Evolutionary conservation across 805 yeast genomes (phyloP), one percentile per base, ranked within the genome.

Genomic region (Myxozyma geophila): DNA sequence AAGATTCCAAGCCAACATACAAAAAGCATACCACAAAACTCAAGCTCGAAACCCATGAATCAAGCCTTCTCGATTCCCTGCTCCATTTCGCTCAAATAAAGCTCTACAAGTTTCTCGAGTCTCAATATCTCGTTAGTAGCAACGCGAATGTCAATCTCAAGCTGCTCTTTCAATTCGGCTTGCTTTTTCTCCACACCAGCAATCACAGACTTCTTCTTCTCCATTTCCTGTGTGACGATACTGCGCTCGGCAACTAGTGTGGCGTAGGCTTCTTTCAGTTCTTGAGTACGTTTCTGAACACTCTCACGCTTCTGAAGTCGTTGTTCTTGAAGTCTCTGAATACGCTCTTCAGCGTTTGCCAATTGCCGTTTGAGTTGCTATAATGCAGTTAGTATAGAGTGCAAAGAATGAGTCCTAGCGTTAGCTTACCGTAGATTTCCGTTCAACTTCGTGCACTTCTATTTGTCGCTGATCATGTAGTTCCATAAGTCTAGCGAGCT

Each of bases 51-150:
- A 1, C 46, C 17, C 21, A 33, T 39, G 46, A 19, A 19, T n/a
- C 2, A n/a, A 52, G 19, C 35, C 43, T 44, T 58, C 0, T 59
- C 54, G 21, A 69, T 64, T 35, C 71, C 39, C 68, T 78, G 81
- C 44, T 78, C 78, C 79, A 85, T 81, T 62, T 84, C 87, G 47
- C 75, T 74, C 57, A 85, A 70, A 69, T 88, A 88, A 59, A 79
- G 74, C 63, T 78, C 78, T 48, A 88, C 78, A 67, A 85, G 88
- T 9, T 84, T 78, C 62, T 83, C 83, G 60, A 88, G 77, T 63
- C 81, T 78, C 23, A 84, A 81, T 59, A 85, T 78, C 69, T 86
- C 88, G 56, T 78, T 72, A 61, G 82, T 83, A 8, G 86, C 79
- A 43, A 79, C 82, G 64, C 82, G 79, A 54, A 82, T 78, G 68